These are phyloP conservation scores for Plasmodiophora brassicae DNA, from an alignment of 208 protist genomes.

Conservation along the genomic window DNA sequence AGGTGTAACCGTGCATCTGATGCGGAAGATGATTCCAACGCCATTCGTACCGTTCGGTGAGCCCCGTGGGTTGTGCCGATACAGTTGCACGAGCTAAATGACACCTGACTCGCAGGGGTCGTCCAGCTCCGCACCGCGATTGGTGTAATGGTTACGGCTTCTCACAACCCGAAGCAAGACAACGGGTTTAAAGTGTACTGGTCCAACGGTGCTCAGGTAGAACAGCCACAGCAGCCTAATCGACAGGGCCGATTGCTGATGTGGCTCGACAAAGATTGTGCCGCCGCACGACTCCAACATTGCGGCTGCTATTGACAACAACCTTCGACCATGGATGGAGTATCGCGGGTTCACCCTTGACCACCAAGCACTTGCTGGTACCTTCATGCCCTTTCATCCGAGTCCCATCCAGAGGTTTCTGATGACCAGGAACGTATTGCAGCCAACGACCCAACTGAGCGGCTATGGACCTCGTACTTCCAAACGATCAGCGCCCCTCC, in stretches of 20 bases:
- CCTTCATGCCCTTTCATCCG: no score
- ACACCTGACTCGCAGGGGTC: neutral
- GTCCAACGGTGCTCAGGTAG: conserved; percentile 69
- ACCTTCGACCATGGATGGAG: neutral
- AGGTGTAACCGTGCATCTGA: neutral
- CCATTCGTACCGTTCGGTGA: neutral
- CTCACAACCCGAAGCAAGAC: conserved; percentile 97
- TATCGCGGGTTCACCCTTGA: no score
- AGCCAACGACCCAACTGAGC: neutral
- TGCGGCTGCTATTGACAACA: neutral
- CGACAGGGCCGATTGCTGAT: no score
- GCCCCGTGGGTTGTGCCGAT: neutral
- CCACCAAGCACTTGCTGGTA: no score
- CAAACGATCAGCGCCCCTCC: neutral
- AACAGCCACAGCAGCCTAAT: neutral
- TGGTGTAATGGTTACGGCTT: conserved; percentile 93
- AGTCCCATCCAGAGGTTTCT: no score
- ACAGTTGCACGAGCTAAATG: neutral
- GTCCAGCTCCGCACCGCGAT: conserved; percentile 39
- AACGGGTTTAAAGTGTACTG: conserved; percentile 99
- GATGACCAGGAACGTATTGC: no score
- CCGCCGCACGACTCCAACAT: conserved; percentile 32
- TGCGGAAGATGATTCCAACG: conserved; percentile 19
- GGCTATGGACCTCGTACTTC: neutral
- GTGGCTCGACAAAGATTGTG: conserved; percentile 56